phyloP scores from a whole-genome alignment of 148 eudicot genomes.

The Agrostemma githago region DNA sequence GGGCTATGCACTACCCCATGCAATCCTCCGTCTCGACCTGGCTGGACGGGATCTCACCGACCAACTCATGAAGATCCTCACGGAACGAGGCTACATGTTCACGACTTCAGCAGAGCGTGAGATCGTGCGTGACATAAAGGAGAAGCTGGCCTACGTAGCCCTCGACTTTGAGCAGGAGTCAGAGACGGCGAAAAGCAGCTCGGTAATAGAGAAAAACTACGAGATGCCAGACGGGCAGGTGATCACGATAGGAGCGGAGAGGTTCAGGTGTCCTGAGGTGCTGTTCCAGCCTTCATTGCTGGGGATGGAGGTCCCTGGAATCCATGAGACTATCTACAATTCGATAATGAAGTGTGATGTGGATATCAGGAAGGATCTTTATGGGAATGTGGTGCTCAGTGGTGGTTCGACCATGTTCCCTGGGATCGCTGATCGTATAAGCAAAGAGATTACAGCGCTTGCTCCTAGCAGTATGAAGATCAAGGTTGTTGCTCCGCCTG shows the following conservation, averaged over 20 bases:
- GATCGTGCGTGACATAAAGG: conserved; percentile 34
- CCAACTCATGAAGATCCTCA: conserved; percentile 32
- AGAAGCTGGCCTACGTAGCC: conserved; percentile 31
- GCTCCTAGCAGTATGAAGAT: conserved; percentile 37
- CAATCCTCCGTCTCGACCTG: conserved; percentile 30
- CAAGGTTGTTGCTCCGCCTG: conserved; percentile 36
- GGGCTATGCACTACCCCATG: conserved; percentile 35
- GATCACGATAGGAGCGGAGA: conserved; percentile 31
- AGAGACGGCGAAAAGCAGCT: conserved; percentile 29
- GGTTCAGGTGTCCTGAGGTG: conserved; percentile 34
- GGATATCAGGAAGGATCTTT: conserved; percentile 26
- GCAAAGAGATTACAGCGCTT: conserved; percentile 33
- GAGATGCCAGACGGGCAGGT: conserved; percentile 34
- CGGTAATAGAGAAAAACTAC: conserved; percentile 30
- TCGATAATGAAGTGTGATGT: conserved; percentile 34
- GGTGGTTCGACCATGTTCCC: conserved; percentile 37
- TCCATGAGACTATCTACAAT: conserved; percentile 33
- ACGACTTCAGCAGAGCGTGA: conserved; percentile 34
- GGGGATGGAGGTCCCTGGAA: conserved; percentile 24
- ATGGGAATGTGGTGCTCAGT: conserved; percentile 36
- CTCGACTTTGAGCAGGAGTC: conserved; percentile 33
- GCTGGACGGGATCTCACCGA: conserved; percentile 37
- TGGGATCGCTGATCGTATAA: conserved; percentile 38
- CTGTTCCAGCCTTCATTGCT: conserved; percentile 32
- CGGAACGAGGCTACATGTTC: conserved; percentile 35